Base-by-base conservation (phyloP, 2,329 filamentous ascomycete genomes). In the Xylariaceae sp. region DNA sequence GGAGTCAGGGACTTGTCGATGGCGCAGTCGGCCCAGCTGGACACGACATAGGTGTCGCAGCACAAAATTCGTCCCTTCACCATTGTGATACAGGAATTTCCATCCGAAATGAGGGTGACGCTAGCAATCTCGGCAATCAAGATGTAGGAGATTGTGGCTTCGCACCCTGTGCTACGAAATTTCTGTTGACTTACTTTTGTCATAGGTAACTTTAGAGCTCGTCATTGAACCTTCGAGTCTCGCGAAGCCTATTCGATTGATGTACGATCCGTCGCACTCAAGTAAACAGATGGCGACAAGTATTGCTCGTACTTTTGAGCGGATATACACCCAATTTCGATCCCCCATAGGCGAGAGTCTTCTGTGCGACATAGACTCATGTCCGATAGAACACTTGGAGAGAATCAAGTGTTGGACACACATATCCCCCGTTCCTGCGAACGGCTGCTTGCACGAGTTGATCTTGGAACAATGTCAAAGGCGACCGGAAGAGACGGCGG, bases 11-110 rank as follows among this genome's bases (percentile, higher is more conserved):
- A 2, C 22, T 36, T 45, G 33, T 36, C 18, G 48, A 50, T 44
- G 47, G n/a, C 14, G 28, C 42, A 39, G 18, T 45, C 19, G 54
- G 53, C 14, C 22, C 13, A 14, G 28, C 12, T 13, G 54, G 51
- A 19, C 48, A 53, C 19, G 47, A 28, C 39, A 56, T 56, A 22
- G 56, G 51, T 18, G 38, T 58, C 31, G 54, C 38, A 31, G 39
- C 54, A 33, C 31, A 48, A 42, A 43, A 12, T 10, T 58, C 54
- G 34, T 52, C 56, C 51, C 54, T 34, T 18, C 48, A 58, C 42
- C 51, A 49, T 33, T 58, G 56, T 18, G 56, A 58, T 38, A 56
- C 56, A 4, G 54, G 54, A 16, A 39, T 58, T 9, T 56, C 46
- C 31, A 22, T 56, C 31, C 47, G 33, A 14, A 47, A 49, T 43